Evolutionary conservation across 2,329 filamentous ascomycete species (phyloP).

Genomic region (Fusarium chuoi): DNA sequence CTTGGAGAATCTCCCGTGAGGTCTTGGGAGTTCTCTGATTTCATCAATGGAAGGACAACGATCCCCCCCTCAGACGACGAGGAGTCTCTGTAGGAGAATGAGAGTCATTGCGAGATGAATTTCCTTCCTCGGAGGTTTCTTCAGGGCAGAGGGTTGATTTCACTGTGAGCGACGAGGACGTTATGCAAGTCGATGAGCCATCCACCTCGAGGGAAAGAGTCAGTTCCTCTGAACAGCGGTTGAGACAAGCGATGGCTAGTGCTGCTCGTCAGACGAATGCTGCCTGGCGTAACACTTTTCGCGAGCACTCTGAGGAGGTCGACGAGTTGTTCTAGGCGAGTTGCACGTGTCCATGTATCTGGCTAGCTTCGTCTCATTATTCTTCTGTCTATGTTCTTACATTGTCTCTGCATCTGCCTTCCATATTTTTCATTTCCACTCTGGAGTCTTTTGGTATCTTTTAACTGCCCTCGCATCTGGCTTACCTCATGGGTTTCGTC

Average conservation of each 20-base stretch:
- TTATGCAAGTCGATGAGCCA: not conserved
- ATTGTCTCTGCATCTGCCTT: not conserved
- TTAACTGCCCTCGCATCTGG: no score
- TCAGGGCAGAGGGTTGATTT: accelerated
- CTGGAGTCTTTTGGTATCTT: not conserved
- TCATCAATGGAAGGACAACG: not conserved
- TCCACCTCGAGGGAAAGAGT: not conserved
- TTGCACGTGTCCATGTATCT: not conserved
- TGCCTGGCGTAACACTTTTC: not conserved
- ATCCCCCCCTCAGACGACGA: not conserved
- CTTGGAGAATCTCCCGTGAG: accelerated
- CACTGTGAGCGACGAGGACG: accelerated
- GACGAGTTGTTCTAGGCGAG: not conserved
- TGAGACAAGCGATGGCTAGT: not conserved
- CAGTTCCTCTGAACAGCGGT: not conserved
- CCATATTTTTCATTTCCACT: accelerated
- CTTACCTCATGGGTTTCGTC: no score
- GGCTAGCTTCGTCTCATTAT: accelerated
- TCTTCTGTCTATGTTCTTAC: accelerated
- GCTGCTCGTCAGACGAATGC: not conserved
- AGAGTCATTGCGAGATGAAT: not conserved
- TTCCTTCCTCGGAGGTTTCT: not conserved
- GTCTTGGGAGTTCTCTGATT: not conserved
- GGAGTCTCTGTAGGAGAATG: accelerated
- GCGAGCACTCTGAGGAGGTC: not conserved